Conservation (phyloP, 495 filamentous ascomycete species). For the Parathielavia appendiculata region DNA sequence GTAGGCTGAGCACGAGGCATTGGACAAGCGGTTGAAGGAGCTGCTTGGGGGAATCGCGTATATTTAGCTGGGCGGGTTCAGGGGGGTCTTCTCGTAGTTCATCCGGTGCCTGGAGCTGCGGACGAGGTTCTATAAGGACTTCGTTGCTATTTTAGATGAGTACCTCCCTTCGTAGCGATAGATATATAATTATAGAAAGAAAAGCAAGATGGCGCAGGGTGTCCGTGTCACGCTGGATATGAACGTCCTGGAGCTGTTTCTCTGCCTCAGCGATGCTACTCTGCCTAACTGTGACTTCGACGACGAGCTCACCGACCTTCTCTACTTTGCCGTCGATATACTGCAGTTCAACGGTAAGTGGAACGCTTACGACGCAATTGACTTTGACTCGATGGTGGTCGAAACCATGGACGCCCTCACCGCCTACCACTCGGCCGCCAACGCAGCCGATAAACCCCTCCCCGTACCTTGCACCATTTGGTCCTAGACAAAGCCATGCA, state of each 20-base stretch:
- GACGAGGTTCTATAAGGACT: constrained; percentile 65
- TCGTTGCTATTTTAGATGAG: constrained; percentile 75
- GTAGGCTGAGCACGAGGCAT: constrained; percentile 78
- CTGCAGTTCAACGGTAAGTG: constrained; percentile 93
- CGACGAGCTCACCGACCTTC: constrained; percentile 77
- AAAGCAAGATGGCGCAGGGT: constrained; percentile 28
- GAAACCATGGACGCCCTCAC: constrained; percentile 76
- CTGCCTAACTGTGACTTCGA: constrained; percentile 65
- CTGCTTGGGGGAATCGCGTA: constrained; percentile 81
- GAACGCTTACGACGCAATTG: constrained; percentile 96
- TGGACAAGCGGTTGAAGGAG: constrained; percentile 72
- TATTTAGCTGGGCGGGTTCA: constrained; percentile 92
- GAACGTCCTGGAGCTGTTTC: constrained; percentile 81
- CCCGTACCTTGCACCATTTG: constrained; percentile 68
- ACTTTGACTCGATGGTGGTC: constrained; percentile 87
- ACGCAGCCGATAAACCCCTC: constrained; percentile 19
- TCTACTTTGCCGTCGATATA: constrained; percentile 95
- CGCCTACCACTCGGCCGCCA: constrained; percentile 61
- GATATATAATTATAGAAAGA: constrained; percentile 44
- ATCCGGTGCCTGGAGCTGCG: constrained; percentile 55
- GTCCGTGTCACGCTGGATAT: constrained; percentile 61
- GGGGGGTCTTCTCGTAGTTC: constrained; percentile 78
- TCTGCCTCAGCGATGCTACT: constrained; percentile 71
- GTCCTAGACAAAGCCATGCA: constrained; percentile 91
- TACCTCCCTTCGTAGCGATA: constrained; percentile 78